phyloP scores from a whole-genome alignment of 1,284 basidiomycete species.

The Neonothopanus nambi region DNA sequence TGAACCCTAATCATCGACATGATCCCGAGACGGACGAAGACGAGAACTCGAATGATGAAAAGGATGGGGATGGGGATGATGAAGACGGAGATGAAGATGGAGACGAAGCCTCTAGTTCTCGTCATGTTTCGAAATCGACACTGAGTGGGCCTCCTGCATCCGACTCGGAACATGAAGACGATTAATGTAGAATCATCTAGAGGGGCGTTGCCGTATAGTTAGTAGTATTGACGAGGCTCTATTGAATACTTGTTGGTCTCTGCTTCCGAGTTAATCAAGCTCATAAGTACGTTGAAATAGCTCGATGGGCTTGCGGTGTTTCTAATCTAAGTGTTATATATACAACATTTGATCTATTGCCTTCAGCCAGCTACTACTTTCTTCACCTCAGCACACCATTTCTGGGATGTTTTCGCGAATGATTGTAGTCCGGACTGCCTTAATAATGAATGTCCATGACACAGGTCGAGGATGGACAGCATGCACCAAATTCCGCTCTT shows the following conservation, averaged over 20 bases:
- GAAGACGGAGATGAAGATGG: not conserved
- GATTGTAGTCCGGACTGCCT: not conserved
- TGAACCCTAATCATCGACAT: constrained; percentile 41
- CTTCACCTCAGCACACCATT: no score
- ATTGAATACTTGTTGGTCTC: no score
- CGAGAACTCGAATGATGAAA: not conserved
- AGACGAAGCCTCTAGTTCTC: not conserved
- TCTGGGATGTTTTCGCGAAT: constrained; percentile 1
- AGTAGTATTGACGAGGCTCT: no score
- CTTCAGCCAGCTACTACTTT: no score
- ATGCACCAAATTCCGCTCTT: constrained; percentile 24
- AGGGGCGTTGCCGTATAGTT: no score
- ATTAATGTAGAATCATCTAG: no score
- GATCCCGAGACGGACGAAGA: constrained; percentile 5
- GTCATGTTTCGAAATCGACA: not conserved
- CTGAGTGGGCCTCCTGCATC: not conserved
- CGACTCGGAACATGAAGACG: not conserved
- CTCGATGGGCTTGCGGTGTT: no score
- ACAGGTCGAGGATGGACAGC: constrained; percentile 10
- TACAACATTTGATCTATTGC: no score
- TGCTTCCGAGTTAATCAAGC: no score
- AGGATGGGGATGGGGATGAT: not conserved
- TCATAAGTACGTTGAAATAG: no score
- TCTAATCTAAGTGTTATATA: no score
- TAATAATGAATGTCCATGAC: no score